Percentiles rank a stretch among this genome's conserved stretches.
phyloP scores from a whole-genome alignment of 192 early-diverging fungal species.

The Podila verticillata region DNA sequence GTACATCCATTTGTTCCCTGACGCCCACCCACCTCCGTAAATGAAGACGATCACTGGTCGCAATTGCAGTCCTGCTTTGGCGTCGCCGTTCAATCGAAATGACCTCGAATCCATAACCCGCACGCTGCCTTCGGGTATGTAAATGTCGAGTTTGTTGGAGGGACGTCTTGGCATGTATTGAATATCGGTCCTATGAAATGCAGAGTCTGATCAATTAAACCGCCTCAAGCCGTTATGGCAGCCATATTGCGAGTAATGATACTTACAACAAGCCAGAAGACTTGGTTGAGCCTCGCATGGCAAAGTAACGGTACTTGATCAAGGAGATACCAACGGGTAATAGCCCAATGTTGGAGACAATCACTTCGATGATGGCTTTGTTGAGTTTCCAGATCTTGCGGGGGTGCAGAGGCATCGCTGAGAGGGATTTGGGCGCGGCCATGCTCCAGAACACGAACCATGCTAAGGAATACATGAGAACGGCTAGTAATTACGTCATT shows the following conservation, averaged over 20 bases:
- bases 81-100: neutral
- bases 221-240: too few relatives aligned
- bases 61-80: neutral
- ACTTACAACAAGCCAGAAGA: conserved; percentile 4
- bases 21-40: conserved; percentile 65
- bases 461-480: conserved; percentile 33
- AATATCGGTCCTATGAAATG: conserved; percentile 21
- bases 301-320: conserved; percentile 29
- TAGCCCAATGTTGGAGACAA: conserved; percentile 26
- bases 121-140: conserved; percentile 26
- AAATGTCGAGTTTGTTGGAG: conserved; percentile 43
- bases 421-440: conserved; percentile 17
- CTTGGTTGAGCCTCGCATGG: conserved; percentile 22
- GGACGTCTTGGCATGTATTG: conserved; percentile 32
- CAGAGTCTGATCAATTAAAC: neutral
- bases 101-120: conserved; percentile 5
- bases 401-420: conserved; percentile 22
- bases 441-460: conserved; percentile 43
- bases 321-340: conserved; percentile 34
- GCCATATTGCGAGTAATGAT: neutral
- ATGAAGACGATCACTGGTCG: conserved; percentile 64
- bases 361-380: conserved; percentile 33
- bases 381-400: conserved; percentile 32
- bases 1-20: conserved; percentile 60
- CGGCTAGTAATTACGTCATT: conserved; percentile 1